Evolutionary conservation across 2,329 filamentous ascomycete species (phyloP), one percentile per base, ranked within the genome.

Genomic region (Beauveria caledonica): DNA sequence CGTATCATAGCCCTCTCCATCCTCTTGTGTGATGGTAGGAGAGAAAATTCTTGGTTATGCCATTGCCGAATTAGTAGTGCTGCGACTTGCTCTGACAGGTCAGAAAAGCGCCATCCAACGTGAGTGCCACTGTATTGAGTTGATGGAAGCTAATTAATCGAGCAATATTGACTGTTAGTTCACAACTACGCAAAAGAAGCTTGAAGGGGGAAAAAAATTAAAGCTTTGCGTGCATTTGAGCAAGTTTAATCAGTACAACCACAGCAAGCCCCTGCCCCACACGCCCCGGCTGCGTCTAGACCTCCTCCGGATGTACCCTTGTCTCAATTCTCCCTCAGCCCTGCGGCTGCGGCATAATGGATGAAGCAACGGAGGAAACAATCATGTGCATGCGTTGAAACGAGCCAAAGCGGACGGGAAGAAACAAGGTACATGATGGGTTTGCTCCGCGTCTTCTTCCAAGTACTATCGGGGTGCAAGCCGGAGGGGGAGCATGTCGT

Each of bases 191-290:
- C 44, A 45, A 57, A 46, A 48, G 36, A 59, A 52, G 56, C 50
- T 62, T 64, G 62, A 65, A 40, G 5, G 33, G 33, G 1, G 5
- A 36, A 33, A 36, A 36, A 15, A 36, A 2, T 2, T 19, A 23
- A 19, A 51, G 62, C 57, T 65, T 58, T 74, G 73, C 71, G 73
- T 66, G 63, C 65, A 70, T 75, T 75, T 75, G 73, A 75, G 73
- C 73, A 75, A 75, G 73, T 75, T 75, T 73, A 66, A 64, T 62
- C 64, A 58, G 62, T 29, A 13, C 8, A n/a, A n/a, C 33, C 33
- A 45, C 29, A 11, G 54, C 55, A 58, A 42, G 29, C 55, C 55
- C 44, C 29, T n/a, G 27, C 42, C 45, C 46, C 45, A 46, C 55
- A 58, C 55, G 53, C 9, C 9, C 44, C 54, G 39, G 29, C 40